Base-by-base conservation (phyloP, 2,329 filamentous ascomycete genomes). In the Cladophialophora carrionii region DNA sequence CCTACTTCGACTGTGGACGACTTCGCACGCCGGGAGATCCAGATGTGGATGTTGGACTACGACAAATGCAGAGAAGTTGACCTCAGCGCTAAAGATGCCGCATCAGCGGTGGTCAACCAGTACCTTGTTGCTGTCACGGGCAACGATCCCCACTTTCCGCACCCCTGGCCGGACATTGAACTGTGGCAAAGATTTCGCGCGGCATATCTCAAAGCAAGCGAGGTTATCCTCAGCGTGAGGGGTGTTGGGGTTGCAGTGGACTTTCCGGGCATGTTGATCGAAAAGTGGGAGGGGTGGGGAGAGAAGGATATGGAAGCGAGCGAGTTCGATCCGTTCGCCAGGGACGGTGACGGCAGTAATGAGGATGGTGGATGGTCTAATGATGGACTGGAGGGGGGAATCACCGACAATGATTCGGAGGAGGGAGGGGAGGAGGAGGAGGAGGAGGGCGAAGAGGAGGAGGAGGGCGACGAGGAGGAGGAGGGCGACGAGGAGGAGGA, bases 91-190 rank as follows among this genome's bases (percentile, higher is more conserved):
- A 29, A 29, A 29, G 26, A 29, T 29, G 26, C 26, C 26, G 26
- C 26, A 29, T 29, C 26, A 29, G 26, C 26, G 26, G 26, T 29
- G 6, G 26, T 29, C 26, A 29, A 29, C 26, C 3, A 29, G 26
- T 67, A 68, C 26, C 57, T 68, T 8, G 65, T 65, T 17, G 68
- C 60, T 10, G 67, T 70, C 4, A 69, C 68, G 3, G 64, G 64
- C 5, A 68, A 69, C 51, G 64, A 70, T 31, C 64, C 67, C 4
- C 66, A 70, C 37, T 62, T 66, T 31, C 64, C 66, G 22, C 65
- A 71, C 24, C 68, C 63, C 24, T 24, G 31, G 12, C 46, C 57
- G 10, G 59, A 63, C 41, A 29, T 32, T 22, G 46, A 46, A 1
- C 52, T 68, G 2, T 65, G 66, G 66, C 17, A 29, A 9, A 49